Percentiles rank a stretch among this genome's conserved stretches.
These are phyloP conservation scores for Phytopythium litorale DNA, from an alignment of 352 stramenopile species.

Conservation along the genomic window DNA sequence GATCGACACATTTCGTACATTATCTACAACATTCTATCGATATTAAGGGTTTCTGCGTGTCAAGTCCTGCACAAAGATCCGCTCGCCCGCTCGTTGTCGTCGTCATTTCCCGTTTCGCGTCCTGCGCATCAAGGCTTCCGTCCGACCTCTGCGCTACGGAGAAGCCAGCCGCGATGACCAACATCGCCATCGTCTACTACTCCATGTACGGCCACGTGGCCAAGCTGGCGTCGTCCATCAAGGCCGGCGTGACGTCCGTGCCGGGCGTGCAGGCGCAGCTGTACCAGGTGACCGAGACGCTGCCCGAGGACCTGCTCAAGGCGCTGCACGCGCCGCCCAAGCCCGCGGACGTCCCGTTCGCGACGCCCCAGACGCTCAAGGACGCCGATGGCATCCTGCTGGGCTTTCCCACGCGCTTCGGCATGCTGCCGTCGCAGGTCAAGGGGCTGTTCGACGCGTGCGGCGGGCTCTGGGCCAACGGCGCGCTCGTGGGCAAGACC, in stretches of 20 bases:
- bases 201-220: constrained; percentile 82
- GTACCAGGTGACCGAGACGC: constrained; percentile 75
- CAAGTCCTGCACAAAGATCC: too few relatives aligned
- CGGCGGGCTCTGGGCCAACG: constrained; percentile 68
- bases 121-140: not conserved
- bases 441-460: constrained; percentile 82
- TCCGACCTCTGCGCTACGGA: not conserved
- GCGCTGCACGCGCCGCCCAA: constrained; percentile 71
- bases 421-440: constrained; percentile 74
- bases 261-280: constrained; percentile 49
- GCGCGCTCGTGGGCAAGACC: constrained; percentile 71
- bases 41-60: too few relatives aligned
- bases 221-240: constrained; percentile 61
- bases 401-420: constrained; percentile 78
- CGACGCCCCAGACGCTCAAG: constrained; percentile 50
- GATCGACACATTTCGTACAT: too few relatives aligned
- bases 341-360: constrained; percentile 39
- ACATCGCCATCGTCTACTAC: constrained; percentile 79
- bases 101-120: not conserved
- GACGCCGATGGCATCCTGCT: constrained; percentile 82
- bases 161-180: constrained; percentile 22
- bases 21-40: too few relatives aligned
- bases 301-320: constrained; percentile 63
- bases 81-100: too few relatives aligned
- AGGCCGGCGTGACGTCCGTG: constrained; percentile 49